Conservation (phyloP, 148 eudicot genomes). For the Rhododendron ovatum region DNA sequence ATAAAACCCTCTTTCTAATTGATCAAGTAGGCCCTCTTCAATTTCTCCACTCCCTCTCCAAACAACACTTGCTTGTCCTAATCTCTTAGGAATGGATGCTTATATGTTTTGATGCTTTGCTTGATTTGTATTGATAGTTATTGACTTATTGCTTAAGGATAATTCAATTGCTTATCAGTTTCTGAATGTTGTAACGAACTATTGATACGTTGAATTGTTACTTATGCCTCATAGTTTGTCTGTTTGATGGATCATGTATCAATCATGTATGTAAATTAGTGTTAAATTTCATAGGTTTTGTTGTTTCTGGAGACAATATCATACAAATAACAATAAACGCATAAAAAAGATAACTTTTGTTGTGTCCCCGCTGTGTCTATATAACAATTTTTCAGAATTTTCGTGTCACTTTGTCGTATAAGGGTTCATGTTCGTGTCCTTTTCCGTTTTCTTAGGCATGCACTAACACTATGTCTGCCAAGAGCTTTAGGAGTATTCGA, state of each 20-base stretch:
- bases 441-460: background rate
- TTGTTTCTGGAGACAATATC: background rate
- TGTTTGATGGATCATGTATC: background rate
- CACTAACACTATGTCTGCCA: background rate
- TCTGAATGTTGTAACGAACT: background rate
- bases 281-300: background rate
- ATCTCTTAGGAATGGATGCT: background rate
- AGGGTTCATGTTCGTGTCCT: background rate
- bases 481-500: background rate
- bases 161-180: background rate
- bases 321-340: background rate
- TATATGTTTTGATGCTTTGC: background rate
- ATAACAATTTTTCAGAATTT: background rate
- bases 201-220: background rate
- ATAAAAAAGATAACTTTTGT: background rate
- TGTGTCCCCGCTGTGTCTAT: background rate
- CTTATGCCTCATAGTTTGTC: background rate
- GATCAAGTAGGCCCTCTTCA: background rate
- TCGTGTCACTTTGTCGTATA: no score
- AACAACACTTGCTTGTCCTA: background rate
- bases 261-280: background rate
- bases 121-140: background rate
- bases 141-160: background rate
- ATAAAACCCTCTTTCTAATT: background rate
- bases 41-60: background rate